These are phyloP conservation scores for Batkoa obscura DNA, from an alignment of 371 early-diverging fungal genomes.

Conservation along the genomic window DNA sequence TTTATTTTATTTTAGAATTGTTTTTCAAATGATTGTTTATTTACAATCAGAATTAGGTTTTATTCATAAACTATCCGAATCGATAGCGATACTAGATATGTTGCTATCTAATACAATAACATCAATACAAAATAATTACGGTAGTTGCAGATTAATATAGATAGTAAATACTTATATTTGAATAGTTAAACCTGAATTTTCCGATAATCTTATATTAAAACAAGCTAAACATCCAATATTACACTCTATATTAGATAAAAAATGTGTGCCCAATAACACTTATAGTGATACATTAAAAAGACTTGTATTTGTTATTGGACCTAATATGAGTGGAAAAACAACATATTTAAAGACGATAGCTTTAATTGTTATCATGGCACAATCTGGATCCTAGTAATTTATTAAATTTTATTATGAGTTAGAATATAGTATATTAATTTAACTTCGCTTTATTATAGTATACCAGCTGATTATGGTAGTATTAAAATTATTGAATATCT, in stretches of 20 bases:
- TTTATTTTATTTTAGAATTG: constrained; percentile 19
- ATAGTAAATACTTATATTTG: neutral
- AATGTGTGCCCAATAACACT: constrained; percentile 61
- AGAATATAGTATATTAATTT: constrained; percentile 24
- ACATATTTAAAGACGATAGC: constrained; percentile 88
- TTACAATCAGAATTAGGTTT: constrained; percentile 36
- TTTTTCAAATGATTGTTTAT: constrained; percentile 29
- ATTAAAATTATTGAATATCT: constrained; percentile 56
- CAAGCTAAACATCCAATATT: constrained; percentile 66
- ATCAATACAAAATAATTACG: constrained; percentile 28
- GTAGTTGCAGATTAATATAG: constrained; percentile 12
- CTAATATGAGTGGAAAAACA: constrained; percentile 96
- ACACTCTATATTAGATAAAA: constrained; percentile 23
- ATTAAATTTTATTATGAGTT: neutral
- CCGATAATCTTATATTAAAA: constrained; percentile 56
- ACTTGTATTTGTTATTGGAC: constrained; percentile 85
- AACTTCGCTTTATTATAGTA: constrained; percentile 17
- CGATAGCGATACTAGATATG: constrained; percentile 67
- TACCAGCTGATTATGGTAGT: constrained; percentile 77
- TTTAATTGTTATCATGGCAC: constrained; percentile 77
- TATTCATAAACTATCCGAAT: constrained; percentile 60
- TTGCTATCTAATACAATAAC: constrained; percentile 45
- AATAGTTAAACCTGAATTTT: constrained; percentile 59
- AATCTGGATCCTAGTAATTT: constrained; percentile 71
- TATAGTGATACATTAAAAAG: constrained; percentile 38